Conservation (phyloP, 75 land plant species). For the Adiantum capillusveneris region DNA sequence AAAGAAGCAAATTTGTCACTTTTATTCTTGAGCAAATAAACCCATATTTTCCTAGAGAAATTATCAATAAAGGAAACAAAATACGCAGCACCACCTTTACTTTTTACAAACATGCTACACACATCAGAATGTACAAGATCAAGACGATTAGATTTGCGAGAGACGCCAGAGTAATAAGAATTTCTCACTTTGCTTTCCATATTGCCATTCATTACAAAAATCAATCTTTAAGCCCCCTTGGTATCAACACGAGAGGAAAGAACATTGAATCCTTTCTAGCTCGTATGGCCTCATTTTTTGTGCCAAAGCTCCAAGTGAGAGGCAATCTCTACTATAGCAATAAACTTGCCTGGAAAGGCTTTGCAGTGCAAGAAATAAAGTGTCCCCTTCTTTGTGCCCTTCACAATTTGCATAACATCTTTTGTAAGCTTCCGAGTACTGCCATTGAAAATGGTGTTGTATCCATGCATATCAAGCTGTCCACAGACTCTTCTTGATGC, state of each 20-base stretch:
- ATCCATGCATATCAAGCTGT: too few relatives aligned
- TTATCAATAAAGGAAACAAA: slow-evolving; percentile 1
- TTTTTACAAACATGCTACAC: neutral
- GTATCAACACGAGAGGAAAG: neutral
- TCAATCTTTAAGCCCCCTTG: neutral
- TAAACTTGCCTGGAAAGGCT: neutral
- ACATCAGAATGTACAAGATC: slow-evolving; percentile 2
- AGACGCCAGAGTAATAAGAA: too few relatives aligned
- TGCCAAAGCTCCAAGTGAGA: slow-evolving; percentile 2
- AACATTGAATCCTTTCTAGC: neutral
- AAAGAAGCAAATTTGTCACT: slow-evolving; percentile 7
- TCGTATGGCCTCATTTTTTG: neutral
- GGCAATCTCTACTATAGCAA: neutral
- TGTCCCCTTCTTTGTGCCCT: neutral
- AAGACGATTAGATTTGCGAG: too few relatives aligned
- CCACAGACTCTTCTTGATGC: too few relatives aligned
- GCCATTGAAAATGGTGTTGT: too few relatives aligned
- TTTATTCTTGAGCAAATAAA: neutral
- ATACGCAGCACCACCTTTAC: neutral
- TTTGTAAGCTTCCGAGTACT: too few relatives aligned
- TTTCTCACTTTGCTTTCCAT: too few relatives aligned
- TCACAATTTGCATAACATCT: neutral
- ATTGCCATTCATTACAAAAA: slow-evolving; percentile 4
- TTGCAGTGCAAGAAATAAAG: neutral
- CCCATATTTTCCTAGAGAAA: neutral